phyloP scores from a whole-genome alignment of 441 rosid species.

The Flueggea neowawraea region DNA sequence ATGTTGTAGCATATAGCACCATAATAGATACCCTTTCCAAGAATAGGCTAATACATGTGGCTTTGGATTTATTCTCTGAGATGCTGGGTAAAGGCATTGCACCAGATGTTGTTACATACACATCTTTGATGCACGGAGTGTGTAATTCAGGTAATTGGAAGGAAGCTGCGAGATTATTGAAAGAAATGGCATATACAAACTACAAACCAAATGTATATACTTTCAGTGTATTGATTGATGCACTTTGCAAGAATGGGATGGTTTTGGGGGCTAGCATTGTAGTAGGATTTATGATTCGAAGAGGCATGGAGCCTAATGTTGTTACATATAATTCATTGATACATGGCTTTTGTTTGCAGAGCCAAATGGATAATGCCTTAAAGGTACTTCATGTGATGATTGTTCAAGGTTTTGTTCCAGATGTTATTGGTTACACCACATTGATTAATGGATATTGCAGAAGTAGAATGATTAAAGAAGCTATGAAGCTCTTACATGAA shows the following conservation, averaged over 20 bases:
- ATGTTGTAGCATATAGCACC: conserved; percentile 9
- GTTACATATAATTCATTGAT: neutral
- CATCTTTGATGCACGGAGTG: conserved; percentile 6
- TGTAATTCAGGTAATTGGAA: conserved; percentile 7
- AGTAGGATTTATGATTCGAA: conserved; percentile 7
- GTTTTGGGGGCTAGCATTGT: conserved; percentile 5
- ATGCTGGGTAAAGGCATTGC: conserved; percentile 8
- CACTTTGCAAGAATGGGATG: conserved; percentile 10
- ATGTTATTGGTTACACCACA: neutral
- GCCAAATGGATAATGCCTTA: neutral
- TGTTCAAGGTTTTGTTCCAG: neutral
- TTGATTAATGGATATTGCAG: conserved; percentile 2
- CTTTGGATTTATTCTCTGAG: conserved; percentile 13
- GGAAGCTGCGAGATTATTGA: conserved; percentile 9
- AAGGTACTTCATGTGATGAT: neutral
- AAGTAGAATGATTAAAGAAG: neutral
- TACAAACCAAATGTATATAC: conserved; percentile 10
- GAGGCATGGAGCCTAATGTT: conserved; percentile 5
- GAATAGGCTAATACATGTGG: neutral
- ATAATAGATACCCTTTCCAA: conserved; percentile 16
- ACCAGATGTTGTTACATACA: conserved; percentile 8
- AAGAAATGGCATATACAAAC: conserved; percentile 6
- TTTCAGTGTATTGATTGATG: conserved; percentile 7
- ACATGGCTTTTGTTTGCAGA: neutral
- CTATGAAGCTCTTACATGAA: neutral